Conservation (phyloP, 192 early-diverging fungal genomes). For the Ambispora gerdemannii region DNA sequence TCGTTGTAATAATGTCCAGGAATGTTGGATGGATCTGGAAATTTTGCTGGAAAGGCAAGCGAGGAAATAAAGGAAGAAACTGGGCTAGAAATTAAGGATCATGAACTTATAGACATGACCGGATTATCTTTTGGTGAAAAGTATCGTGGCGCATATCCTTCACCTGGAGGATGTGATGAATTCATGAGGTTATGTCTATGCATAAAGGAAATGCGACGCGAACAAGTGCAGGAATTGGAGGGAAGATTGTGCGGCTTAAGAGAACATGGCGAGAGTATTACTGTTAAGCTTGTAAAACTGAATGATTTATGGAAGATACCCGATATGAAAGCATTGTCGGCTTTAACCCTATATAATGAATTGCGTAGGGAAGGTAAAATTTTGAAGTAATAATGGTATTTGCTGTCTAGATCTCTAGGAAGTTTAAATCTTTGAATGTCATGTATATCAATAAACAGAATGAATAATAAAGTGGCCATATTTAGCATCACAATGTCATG, state of each 20-base stretch:
- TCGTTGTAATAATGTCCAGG: no score
- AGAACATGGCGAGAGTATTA: constrained; percentile 75
- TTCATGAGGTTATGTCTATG: constrained; percentile 68
- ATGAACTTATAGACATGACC: constrained; percentile 68
- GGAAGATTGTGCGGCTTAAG: constrained; percentile 67
- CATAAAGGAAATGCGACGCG: constrained; percentile 50
- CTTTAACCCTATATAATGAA: constrained; percentile 58
- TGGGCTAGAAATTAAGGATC: constrained; percentile 58
- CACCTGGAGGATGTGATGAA: constrained; percentile 81
- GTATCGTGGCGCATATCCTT: constrained; percentile 63
- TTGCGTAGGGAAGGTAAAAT: constrained; percentile 44
- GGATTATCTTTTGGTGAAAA: constrained; percentile 46
- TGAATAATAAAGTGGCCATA: no score
- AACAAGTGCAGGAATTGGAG: constrained; percentile 56
- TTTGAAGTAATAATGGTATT: no score
- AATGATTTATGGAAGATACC: constrained; percentile 60
- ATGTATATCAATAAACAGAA: no score
- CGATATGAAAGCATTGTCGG: constrained; percentile 71
- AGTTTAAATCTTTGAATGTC: no score
- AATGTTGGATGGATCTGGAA: constrained; percentile 75
- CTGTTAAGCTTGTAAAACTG: constrained; percentile 60
- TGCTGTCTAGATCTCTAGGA: no score
- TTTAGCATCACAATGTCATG: no score
- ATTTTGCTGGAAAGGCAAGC: constrained; percentile 74
- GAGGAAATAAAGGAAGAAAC: constrained; percentile 82